phyloP scores from a whole-genome alignment of 306 rosid species.

The Dicorynia guianensis region DNA sequence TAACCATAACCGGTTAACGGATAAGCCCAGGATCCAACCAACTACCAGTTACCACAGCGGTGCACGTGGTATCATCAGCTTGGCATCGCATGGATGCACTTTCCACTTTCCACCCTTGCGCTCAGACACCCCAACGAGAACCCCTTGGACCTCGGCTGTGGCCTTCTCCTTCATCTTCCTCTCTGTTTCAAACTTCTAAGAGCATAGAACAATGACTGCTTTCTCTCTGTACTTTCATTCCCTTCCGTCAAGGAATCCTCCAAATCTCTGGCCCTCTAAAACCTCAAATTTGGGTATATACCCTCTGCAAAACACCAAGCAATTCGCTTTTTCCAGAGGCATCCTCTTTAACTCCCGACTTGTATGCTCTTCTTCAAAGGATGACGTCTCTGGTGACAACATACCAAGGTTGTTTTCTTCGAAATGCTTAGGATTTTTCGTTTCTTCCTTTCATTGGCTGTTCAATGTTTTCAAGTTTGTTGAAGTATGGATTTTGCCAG shows the following conservation, averaged over 20 bases:
- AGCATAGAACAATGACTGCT: slow-evolving; percentile 54
- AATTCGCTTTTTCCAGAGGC: slow-evolving; percentile 38
- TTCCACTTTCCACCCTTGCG: too few relatives aligned
- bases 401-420: slow-evolving; percentile 54
- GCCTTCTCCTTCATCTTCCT: background rate
- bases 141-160: background rate
- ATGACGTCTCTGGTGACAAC: slow-evolving; percentile 56
- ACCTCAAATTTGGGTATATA: slow-evolving; percentile 35
- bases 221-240: slow-evolving; percentile 53
- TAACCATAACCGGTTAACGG: too few relatives aligned
- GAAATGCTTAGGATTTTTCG: background rate
- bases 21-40: too few relatives aligned
- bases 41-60: too few relatives aligned
- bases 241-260: slow-evolving; percentile 44
- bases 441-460: background rate
- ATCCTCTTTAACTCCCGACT: slow-evolving; percentile 41
- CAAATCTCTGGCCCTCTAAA: slow-evolving; percentile 32
- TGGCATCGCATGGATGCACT: background rate
- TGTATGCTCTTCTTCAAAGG: slow-evolving; percentile 66
- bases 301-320: slow-evolving; percentile 34
- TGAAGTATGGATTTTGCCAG: slow-evolving; percentile 16
- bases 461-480: slow-evolving; percentile 5
- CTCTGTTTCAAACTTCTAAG: slow-evolving; percentile 30
- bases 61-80: slow-evolving; percentile 3
- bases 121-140: background rate